These are phyloP conservation scores for Boletus tylopilopsis DNA, from an alignment of 768 basidiomycete species.

Conservation along the genomic window DNA sequence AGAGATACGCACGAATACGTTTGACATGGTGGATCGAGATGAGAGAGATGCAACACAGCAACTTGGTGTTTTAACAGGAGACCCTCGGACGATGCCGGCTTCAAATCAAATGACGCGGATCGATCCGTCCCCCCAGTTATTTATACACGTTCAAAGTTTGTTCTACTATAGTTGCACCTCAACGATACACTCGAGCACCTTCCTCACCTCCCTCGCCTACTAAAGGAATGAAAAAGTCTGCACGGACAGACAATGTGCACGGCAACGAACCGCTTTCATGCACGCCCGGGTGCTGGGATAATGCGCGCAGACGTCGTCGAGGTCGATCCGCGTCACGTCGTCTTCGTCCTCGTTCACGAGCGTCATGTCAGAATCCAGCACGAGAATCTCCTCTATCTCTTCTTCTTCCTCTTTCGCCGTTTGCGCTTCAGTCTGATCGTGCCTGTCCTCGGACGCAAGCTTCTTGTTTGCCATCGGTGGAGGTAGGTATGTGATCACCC, in stretches of 20 bases:
- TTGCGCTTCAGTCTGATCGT: too few species aligned
- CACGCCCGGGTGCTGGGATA: slow-evolving; percentile 17
- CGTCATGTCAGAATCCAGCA: slow-evolving; percentile 26
- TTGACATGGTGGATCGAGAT: slow-evolving; percentile 16
- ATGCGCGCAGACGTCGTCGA: slow-evolving; percentile 15
- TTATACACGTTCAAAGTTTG: too few species aligned
- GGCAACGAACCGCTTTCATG: slow-evolving; percentile 25
- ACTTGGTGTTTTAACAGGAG: neutral
- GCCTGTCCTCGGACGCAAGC: neutral
- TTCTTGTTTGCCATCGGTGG: slow-evolving; percentile 16
- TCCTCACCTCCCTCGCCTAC: slow-evolving; percentile 15
- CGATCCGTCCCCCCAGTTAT: too few species aligned
- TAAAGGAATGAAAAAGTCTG: neutral
- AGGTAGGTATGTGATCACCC: slow-evolving; percentile 29
- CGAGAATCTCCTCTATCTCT: slow-evolving; percentile 1
- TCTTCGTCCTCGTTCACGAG: slow-evolving; percentile 26
- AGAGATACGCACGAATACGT: slow-evolving; percentile 17
- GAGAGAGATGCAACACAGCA: neutral
- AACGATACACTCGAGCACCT: slow-evolving; percentile 10
- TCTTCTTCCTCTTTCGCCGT: neutral
- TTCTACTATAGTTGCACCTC: slow-evolving; percentile 10
- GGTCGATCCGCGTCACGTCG: slow-evolving; percentile 7
- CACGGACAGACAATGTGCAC: neutral
- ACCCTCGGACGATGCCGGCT: slow-evolving; percentile 3
- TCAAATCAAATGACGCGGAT: neutral